Conservation (phyloP, 192 early-diverging fungal genomes). For the Funneliformis mosseae region DNA sequence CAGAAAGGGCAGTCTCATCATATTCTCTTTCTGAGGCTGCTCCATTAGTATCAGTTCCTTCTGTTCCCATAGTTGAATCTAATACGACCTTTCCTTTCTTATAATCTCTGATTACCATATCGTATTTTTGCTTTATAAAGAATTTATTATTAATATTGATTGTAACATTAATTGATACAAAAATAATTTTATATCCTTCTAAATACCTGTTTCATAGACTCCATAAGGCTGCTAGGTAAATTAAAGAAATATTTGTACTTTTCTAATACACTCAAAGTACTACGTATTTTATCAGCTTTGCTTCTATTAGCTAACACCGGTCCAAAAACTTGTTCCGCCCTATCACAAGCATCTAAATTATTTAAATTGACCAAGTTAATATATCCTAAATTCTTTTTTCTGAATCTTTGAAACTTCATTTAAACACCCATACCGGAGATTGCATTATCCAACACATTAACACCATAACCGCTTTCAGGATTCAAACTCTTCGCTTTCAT, state of each 20-base stretch:
- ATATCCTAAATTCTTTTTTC: background rate
- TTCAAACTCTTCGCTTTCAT: slow-evolving; percentile 87
- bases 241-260: slow-evolving; percentile 97
- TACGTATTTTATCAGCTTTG: slow-evolving; percentile 89
- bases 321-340: slow-evolving; percentile 81
- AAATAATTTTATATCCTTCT: background rate
- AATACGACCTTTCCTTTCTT: slow-evolving; percentile 81
- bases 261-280: slow-evolving; percentile 88
- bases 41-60: slow-evolving; percentile 36
- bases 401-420: too few species aligned
- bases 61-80: slow-evolving; percentile 45
- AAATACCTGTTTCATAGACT: slow-evolving; percentile 77
- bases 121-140: slow-evolving; percentile 69
- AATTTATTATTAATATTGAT: slow-evolving; percentile 56
- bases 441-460: slow-evolving; percentile 66
- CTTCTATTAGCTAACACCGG: slow-evolving; percentile 83
- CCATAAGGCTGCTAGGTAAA: slow-evolving; percentile 84
- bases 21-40: slow-evolving; percentile 19
- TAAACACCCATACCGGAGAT: slow-evolving; percentile 60
- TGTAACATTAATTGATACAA: slow-evolving; percentile 45
- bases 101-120: slow-evolving; percentile 92
- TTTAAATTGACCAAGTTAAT: background rate
- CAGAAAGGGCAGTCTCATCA: slow-evolving; percentile 36
- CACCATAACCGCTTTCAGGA: slow-evolving; percentile 77
- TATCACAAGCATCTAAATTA: slow-evolving; percentile 55